phyloP scores from a whole-genome alignment of 2,329 filamentous ascomycete species.

The Colletotrichum cuscutae region DNA sequence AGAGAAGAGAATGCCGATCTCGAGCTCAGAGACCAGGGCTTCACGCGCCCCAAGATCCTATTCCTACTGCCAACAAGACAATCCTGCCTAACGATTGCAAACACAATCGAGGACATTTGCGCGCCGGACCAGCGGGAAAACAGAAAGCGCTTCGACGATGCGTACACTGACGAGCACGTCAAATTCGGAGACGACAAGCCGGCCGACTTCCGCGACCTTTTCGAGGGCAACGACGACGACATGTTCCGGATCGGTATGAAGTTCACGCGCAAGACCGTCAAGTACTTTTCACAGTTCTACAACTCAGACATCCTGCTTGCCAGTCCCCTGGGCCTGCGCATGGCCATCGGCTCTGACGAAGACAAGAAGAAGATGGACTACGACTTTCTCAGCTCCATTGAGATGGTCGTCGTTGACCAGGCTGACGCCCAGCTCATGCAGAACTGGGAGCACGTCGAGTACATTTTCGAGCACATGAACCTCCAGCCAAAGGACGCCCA shows the following conservation, averaged over 20 bases:
- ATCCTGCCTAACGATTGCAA: slow-evolving; percentile 81
- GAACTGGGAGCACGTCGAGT: slow-evolving; percentile 96
- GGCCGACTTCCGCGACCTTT: slow-evolving; percentile 88
- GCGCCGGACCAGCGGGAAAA: slow-evolving; percentile 94
- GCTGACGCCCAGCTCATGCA: slow-evolving; percentile 96
- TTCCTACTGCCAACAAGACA: slow-evolving; percentile 91
- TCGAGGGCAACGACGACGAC: slow-evolving; percentile 95
- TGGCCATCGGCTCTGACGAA: slow-evolving; percentile 86
- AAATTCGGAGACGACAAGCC: slow-evolving; percentile 80
- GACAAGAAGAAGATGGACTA: slow-evolving; percentile 73
- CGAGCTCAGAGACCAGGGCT: slow-evolving; percentile 91
- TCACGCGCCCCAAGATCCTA: slow-evolving; percentile 92
- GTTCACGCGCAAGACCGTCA: slow-evolving; percentile 94
- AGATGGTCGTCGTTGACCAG: slow-evolving; percentile 90
- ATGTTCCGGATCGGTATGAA: slow-evolving; percentile 97
- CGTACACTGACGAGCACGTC: slow-evolving; percentile 76
- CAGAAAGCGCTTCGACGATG: slow-evolving; percentile 89
- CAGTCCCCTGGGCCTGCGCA: slow-evolving; percentile 88
- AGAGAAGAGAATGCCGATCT: slow-evolving; percentile 73
- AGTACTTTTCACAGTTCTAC: slow-evolving; percentile 95
- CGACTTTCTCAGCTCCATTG: slow-evolving; percentile 94
- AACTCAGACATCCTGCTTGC: slow-evolving; percentile 95
- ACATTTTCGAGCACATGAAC: slow-evolving; percentile 92
- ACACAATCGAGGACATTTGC: slow-evolving; percentile 80
- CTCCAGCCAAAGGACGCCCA: slow-evolving; percentile 89